A percentile compares a stretch with the other conserved stretches of the same genome.
Evolutionary conservation across 192 early-diverging fungal genomes (phyloP).

Genomic region (Blastocladiella britannica): DNA sequence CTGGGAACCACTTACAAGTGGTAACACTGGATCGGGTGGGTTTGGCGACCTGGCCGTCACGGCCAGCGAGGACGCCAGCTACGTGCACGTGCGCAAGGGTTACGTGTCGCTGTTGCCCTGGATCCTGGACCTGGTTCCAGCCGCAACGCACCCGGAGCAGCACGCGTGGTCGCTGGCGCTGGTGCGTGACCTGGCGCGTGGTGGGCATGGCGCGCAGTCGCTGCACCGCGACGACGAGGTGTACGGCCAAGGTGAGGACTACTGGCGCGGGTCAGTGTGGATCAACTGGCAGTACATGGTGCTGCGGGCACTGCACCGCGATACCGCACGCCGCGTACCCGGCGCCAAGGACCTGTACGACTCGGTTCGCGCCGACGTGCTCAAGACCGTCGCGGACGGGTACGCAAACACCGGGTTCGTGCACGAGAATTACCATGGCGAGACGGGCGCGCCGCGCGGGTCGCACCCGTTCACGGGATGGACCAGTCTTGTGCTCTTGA

Average conservation of each 20-base stretch:
- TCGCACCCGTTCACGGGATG: conserved; percentile 94
- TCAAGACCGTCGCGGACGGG: conserved; percentile 50
- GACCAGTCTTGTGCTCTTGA: conserved; percentile 59
- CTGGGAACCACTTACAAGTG: too few species aligned
- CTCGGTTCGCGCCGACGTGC: conserved; percentile 48
- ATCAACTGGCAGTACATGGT: conserved; percentile 77
- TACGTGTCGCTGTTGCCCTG: conserved; percentile 71
- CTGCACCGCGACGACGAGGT: conserved; percentile 34
- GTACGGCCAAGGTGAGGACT: conserved; percentile 69
- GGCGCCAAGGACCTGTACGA: conserved; percentile 49
- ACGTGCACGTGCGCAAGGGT: conserved; percentile 30
- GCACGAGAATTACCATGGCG: conserved; percentile 78
- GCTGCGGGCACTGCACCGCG: conserved; percentile 40
- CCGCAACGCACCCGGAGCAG: conserved; percentile 38
- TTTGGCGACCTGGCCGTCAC: conserved; percentile 4
- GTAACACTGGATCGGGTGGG: too few species aligned
- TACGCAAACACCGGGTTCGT: conserved; percentile 59
- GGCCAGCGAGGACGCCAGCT: conserved; percentile 8
- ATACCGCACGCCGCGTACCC: conserved; percentile 23
- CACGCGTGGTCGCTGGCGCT: conserved; percentile 10
- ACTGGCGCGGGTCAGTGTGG: conserved; percentile 91
- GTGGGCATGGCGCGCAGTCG: conserved; percentile 37
- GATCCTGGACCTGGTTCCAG: conserved; percentile 45
- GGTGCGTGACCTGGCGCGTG: neutral
- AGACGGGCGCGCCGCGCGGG: conserved; percentile 47